Evolutionary conservation across 306 rosid species (phyloP), one percentile per base, ranked within the genome.

Genomic region (Prunus fruticosa): DNA sequence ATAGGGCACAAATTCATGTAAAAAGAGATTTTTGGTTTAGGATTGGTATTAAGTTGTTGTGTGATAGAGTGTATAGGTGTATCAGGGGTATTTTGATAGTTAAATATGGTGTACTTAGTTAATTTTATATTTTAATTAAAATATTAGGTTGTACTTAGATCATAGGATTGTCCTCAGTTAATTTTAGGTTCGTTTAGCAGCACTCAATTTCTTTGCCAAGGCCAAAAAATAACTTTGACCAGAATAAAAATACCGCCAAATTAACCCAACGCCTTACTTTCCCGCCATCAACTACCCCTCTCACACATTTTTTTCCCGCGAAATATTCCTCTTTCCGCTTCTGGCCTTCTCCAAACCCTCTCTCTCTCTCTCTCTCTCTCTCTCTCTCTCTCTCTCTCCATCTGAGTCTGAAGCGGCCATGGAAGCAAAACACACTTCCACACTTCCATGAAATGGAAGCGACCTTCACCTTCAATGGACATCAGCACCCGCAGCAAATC

Each of bases 231-330:
- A 5, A 34, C 41, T 34, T 34, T 34, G 8, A 34, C 41, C 41
- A 34, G 5, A 34, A 5, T 34, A 34, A 47, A 22, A 58, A 69
- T 76, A 82, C 81, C 90, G 86, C 91, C 81, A 86, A 82, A 66
- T 23, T 62, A 71, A 6, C 19, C 50, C 1, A 15, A n/a, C 25
- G 7, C 25, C 0, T 34, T 27, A 1, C 9, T 45, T 78, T 82
- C 85, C 83, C 89, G 89, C 91, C 86, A 74, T 43, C 3, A 38
- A 34, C n/a, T 2, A 23, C 45, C 5, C 13, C 8, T 7, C 10
- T 27, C n/a, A 3, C 34, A 3, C 13, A 16, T 13, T 64, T 11
- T 34, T 11, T 34, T 13, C 27, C 71, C 79, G 75, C 86, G 78
- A 67, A 34, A 2, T 63, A 3, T 32, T 30, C 41, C 27, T 16